Evolutionary conservation across 164 flowering plant species (phyloP), one percentile per base, ranked within the genome.

Genomic region (Akebia trifoliata): DNA sequence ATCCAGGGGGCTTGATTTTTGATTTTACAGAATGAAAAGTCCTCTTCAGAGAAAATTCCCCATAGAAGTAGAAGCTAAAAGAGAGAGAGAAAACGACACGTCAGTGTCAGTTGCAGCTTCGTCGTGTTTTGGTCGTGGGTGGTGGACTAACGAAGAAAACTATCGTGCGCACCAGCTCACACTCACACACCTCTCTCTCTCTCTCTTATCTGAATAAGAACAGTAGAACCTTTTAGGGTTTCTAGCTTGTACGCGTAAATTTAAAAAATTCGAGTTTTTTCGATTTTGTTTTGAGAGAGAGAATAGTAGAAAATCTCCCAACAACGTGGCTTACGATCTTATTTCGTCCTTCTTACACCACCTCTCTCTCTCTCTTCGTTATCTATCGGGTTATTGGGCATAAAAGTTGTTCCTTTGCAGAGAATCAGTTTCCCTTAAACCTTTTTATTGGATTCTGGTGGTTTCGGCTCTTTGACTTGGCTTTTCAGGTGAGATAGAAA

Each of bases 151-250:
- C 50, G 40, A n/a, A n/a, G n/a, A 32, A 48, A 32, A 48, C 52
- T 48, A 48, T 48, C 52, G 52, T 48, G 52, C 52, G 18, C 52
- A 28, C 21, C 52, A 48, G 52, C 52, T 48, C 52, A 48, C 34
- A 43, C 52, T 26, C 30, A 4, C 52, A 12, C 34, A n/a, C 21
- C 15, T 20, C 31, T 24, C 4, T 3, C 12, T 14, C 12, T 22
- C 30, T 9, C 25, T 15, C 31, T 25, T 29, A 9, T 45, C 49
- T 9, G 10, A 12, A 15, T 6, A 14, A 15, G n/a, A 15, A n/a
- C 0, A 4, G 21, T 12, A 11, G 42, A 37, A 35, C 10, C 4
- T 39, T 39, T 39, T 39, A 48, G 52, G 34, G 34, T 28, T 48
- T 48, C 24, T 17, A 3, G 7, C 22, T 8, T n/a, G n/a, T n/a